Evolutionary conservation across 345 rosid species (phyloP).

Genomic region (Linum lewisii): DNA sequence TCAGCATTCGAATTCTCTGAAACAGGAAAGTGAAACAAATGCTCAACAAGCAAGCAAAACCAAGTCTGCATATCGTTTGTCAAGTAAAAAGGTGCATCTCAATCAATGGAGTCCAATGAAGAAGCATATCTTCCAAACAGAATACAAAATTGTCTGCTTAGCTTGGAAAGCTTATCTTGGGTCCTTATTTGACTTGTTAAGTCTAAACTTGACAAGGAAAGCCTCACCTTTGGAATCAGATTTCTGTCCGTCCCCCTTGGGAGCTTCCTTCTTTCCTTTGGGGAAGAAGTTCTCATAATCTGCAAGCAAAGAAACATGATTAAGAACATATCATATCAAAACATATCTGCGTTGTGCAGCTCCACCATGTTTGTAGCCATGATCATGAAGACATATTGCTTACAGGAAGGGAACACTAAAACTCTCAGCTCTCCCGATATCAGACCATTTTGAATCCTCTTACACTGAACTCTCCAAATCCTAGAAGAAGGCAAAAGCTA

Average conservation of each 20-base stretch:
- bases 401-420: background rate
- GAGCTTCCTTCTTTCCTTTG: constrained; percentile 69
- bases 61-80: background rate
- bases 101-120: background rate
- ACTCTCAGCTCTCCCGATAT: background rate
- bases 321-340: background rate
- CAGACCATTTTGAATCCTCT: background rate
- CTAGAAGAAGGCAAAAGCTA: background rate
- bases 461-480: background rate
- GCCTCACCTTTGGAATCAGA: constrained; percentile 71
- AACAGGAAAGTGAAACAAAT: constrained; percentile 17
- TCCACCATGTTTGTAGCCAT: background rate
- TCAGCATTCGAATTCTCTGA: constrained; percentile 64
- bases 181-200: no score
- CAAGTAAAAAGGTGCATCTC: background rate
- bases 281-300: constrained; percentile 87
- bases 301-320: constrained; percentile 18
- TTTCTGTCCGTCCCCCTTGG: constrained; percentile 66
- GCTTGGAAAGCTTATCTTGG: background rate
- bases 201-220: background rate
- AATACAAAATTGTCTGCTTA: background rate
- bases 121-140: background rate
- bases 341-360: background rate
- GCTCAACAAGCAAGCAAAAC: background rate
- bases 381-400: background rate